Evolutionary conservation across 2,329 filamentous ascomycete genomes (phyloP), one percentile per base, ranked within the genome.

Genomic region (Colletotrichum sojae): DNA sequence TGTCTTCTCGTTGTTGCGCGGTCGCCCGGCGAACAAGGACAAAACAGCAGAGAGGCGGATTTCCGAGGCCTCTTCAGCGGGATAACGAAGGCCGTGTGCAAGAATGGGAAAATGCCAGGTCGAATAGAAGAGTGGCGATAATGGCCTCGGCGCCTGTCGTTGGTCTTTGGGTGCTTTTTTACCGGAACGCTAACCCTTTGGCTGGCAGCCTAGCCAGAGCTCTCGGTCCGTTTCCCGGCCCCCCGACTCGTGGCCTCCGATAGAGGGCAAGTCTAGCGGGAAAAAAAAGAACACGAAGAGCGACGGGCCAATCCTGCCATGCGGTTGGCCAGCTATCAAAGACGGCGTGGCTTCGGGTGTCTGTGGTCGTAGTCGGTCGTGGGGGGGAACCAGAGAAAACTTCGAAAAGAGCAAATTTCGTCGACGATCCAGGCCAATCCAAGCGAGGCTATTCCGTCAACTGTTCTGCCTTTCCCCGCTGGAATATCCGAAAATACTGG

Each of bases 141-240:
- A 40, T 40, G 54, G 46, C 48, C 40, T 31, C 54, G 46, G 62
- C 55, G 36, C 45, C 22, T 59, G 55, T 51, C 31, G 46, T 65
- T 57, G 46, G 43, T 52, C 25, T n/a, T 46, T 46, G 43, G 62
- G 39, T 48, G 63, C 36, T 13, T 43, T 46, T 60, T 25, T 59
- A 13, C 53, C 48, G 27, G 18, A 59, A 43, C 55, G 57, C 67
- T 66, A 69, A 31, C 52, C 52, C 16, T 31, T 18, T 46, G n/a
- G 63, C 62, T 43, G 54, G 48, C 49, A 43, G 40, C 54, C 22
- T 45, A 55, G 54, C 40, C 51, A 55, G 39, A 67, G 59, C 56
- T 52, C 63, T 66, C 62, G 67, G 62, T 67, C 63, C 55, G 51
- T 61, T 67, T 61, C 36, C 67, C 55, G 56, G 22, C 43, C 36